phyloP scores from a whole-genome alignment of 2,329 filamentous ascomycete genomes.

The Fusarium nisikadoi region DNA sequence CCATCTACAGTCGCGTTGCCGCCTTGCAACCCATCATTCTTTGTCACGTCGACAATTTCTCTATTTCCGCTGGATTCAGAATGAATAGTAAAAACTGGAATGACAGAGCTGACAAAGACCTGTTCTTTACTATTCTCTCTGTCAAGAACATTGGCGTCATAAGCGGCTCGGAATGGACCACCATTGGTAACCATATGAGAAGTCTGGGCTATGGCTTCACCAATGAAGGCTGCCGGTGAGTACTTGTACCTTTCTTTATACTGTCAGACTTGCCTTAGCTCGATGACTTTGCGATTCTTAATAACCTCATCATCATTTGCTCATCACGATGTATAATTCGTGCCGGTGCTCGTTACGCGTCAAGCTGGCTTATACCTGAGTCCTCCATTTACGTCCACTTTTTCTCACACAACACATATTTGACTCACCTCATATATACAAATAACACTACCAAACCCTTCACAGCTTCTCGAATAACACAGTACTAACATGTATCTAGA shows the following conservation, averaged over 20 bases:
- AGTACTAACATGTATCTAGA: slow-evolving; percentile 49
- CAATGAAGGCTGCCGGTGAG: slow-evolving; percentile 72
- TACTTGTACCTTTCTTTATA: slow-evolving; percentile 35
- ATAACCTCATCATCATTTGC: background rate
- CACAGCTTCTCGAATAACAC: background rate
- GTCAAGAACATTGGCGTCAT: slow-evolving; percentile 73
- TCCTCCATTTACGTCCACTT: background rate
- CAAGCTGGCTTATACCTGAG: slow-evolving; percentile 20
- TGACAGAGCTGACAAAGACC: slow-evolving; percentile 69
- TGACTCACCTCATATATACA: background rate
- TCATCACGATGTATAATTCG: slow-evolving; percentile 12
- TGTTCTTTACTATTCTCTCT: slow-evolving; percentile 71
- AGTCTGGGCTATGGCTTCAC: slow-evolving; percentile 70
- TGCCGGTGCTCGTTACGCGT: slow-evolving; percentile 10
- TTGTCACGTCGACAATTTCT: slow-evolving; percentile 14
- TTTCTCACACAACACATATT: background rate
- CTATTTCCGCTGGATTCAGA: slow-evolving; percentile 20
- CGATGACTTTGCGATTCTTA: background rate
- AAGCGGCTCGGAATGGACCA: slow-evolving; percentile 70
- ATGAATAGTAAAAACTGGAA: slow-evolving; percentile 71
- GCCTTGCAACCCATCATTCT: slow-evolving; percentile 25
- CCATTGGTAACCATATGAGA: slow-evolving; percentile 70
- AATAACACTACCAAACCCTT: background rate
- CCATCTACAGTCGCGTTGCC: slow-evolving; percentile 34
- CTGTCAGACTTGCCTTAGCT: background rate